Evolutionary conservation across 345 rosid genomes (phyloP).

Genomic region (Corymbia maculata): DNA sequence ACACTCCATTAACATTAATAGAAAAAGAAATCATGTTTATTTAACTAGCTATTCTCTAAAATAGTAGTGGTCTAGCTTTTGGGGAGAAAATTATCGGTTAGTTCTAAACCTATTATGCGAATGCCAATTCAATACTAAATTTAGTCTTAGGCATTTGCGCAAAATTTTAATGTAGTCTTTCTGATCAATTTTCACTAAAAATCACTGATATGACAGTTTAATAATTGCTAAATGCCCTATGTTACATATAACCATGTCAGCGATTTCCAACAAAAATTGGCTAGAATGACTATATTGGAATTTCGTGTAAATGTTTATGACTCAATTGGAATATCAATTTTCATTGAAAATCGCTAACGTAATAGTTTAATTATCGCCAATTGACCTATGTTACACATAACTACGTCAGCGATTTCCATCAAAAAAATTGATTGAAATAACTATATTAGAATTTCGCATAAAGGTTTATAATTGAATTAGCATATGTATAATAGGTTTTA

Average conservation of each 20-base stretch:
- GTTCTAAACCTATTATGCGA: not conserved
- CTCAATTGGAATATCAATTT: not conserved
- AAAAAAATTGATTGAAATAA: no score
- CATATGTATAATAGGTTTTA: not conserved
- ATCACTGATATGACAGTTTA: rapidly evolving
- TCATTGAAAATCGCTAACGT: no score
- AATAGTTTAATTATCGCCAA: no score
- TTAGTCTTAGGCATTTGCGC: not conserved
- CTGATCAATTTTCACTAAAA: not conserved
- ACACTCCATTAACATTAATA: not conserved
- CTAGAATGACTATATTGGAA: not conserved
- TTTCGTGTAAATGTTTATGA: not conserved
- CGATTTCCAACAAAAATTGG: rapidly evolving
- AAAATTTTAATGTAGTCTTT: not conserved
- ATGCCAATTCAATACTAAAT: not conserved
- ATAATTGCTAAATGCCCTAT: not conserved
- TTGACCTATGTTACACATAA: no score
- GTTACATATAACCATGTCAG: not conserved
- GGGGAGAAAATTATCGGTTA: not conserved
- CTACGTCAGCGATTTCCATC: no score
- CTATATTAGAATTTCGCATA: no score
- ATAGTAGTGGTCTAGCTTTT: not conserved
- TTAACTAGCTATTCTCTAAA: not conserved
- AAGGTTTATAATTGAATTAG: rapidly evolving
- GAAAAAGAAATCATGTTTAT: not conserved